These are phyloP conservation scores for Gypsophila paniculata DNA, from an alignment of 179 eudicot genomes.

Conservation along the genomic window DNA sequence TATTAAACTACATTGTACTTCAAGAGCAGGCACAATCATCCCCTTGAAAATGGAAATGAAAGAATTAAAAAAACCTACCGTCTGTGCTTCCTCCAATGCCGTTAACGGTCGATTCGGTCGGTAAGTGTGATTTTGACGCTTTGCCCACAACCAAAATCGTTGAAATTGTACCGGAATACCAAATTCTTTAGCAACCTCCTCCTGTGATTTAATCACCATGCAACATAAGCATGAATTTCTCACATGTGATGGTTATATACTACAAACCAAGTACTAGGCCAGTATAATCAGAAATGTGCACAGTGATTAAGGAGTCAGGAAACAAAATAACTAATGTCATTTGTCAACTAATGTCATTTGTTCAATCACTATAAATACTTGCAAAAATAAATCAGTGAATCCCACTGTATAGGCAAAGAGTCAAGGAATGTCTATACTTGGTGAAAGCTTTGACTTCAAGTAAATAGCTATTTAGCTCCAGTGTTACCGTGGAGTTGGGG, in stretches of 20 bases:
- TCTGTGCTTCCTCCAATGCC: slow-evolving; percentile 54
- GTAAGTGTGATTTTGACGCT: slow-evolving; percentile 79
- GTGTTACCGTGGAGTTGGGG: neutral
- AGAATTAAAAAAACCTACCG: slow-evolving; percentile 36
- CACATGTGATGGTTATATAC: neutral
- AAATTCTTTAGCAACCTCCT: slow-evolving; percentile 74
- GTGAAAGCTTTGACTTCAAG: neutral
- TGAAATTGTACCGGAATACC: slow-evolving; percentile 70
- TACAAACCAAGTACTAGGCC: neutral
- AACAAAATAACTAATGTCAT: neutral
- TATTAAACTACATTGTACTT: neutral
- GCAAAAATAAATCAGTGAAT: neutral
- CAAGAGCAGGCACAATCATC: neutral
- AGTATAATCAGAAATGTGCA: neutral
- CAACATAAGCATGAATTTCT: neutral
- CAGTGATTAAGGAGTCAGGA: neutral
- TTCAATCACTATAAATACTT: no score
- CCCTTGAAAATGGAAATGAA: neutral
- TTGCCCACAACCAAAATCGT: slow-evolving; percentile 85
- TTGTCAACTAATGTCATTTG: no score
- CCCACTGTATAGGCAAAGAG: neutral
- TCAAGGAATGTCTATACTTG: neutral
- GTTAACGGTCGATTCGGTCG: slow-evolving; percentile 76
- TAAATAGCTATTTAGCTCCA: neutral
- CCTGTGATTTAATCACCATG: slow-evolving; percentile 39